Evolutionary conservation across 1,284 basidiomycete genomes (phyloP).

Genomic region (Gastroboletus turbinatus): DNA sequence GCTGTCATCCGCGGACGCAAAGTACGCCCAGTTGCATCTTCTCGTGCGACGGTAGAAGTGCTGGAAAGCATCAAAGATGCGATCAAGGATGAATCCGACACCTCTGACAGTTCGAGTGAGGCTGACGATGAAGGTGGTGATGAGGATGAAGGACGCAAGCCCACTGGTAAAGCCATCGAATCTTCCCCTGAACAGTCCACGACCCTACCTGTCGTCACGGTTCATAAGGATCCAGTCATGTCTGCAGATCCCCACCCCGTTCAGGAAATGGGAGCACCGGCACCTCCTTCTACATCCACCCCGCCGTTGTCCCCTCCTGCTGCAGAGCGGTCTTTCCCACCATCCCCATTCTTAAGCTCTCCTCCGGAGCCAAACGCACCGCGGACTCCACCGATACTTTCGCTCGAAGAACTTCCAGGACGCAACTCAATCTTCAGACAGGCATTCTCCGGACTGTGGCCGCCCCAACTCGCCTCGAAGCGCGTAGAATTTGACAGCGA

Average conservation of each 20-base stretch:
- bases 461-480: conserved; percentile 48
- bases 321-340: conserved; percentile 41
- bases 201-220: conserved; percentile 24
- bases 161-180: conserved; percentile 31
- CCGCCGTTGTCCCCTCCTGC: conserved; percentile 36
- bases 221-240: conserved; percentile 9
- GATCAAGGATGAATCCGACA: conserved; percentile 83
- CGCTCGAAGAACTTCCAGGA: conserved; percentile 53
- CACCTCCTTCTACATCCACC: conserved; percentile 23
- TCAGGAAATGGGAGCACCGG: conserved; percentile 17
- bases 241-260: conserved; percentile 10
- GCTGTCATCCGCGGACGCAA: conserved; percentile 83
- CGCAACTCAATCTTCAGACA: conserved; percentile 77
- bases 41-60: conserved; percentile 88
- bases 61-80: conserved; percentile 92
- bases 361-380: conserved; percentile 41
- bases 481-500: conserved; percentile 56
- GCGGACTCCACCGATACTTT: conserved; percentile 53
- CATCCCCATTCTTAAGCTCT: conserved; percentile 54
- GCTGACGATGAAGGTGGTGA: conserved; percentile 86
- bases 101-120: conserved; percentile 78
- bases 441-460: conserved; percentile 80
- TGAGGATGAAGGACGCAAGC: conserved; percentile 53
- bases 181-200: conserved; percentile 38
- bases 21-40: conserved; percentile 90